Percentiles rank a stretch among this genome's conserved stretches.
phyloP scores from a whole-genome alignment of 2,329 filamentous ascomycete genomes.

The Diplodia corticola region DNA sequence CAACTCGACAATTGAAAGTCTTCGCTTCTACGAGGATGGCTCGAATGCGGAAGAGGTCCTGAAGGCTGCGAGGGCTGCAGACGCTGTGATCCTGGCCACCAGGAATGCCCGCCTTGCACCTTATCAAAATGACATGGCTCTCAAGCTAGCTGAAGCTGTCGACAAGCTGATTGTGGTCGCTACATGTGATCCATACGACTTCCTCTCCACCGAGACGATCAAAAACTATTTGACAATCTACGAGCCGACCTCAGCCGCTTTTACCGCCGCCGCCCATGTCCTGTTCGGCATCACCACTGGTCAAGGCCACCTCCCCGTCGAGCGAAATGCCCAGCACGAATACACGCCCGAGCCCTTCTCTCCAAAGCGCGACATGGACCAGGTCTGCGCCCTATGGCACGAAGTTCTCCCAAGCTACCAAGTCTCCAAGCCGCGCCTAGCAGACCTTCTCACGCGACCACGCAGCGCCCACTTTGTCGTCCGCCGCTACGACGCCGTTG shows the following conservation, averaged over 20 bases:
- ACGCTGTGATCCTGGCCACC: slow-evolving; percentile 4
- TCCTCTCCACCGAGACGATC: not conserved
- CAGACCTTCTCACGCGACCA: not conserved
- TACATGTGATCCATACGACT: slow-evolving; percentile 22
- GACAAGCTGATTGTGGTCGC: slow-evolving; percentile 3
- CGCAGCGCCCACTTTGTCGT: not conserved
- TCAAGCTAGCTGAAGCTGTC: not conserved
- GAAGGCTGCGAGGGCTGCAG: not conserved
- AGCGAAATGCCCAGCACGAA: not conserved
- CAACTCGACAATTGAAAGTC: not conserved
- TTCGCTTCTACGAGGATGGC: not conserved
- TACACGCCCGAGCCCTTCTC: not conserved
- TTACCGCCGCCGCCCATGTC: slow-evolving; percentile 1
- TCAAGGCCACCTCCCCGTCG: not conserved
- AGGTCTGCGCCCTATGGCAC: not conserved
- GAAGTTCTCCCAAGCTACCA: not conserved
- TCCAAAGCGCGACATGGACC: not conserved
- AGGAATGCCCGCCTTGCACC: slow-evolving; percentile 11
- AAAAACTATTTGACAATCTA: slow-evolving; percentile 12
- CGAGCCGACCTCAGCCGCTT: slow-evolving; percentile 12
- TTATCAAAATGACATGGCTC: not conserved
- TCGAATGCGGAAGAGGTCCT: not conserved
- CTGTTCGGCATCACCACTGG: not conserved
- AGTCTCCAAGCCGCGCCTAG: not conserved
- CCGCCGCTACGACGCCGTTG: not conserved